phyloP scores from a whole-genome alignment of 768 basidiomycete species.

The Boletus rufocinnamomeus region DNA sequence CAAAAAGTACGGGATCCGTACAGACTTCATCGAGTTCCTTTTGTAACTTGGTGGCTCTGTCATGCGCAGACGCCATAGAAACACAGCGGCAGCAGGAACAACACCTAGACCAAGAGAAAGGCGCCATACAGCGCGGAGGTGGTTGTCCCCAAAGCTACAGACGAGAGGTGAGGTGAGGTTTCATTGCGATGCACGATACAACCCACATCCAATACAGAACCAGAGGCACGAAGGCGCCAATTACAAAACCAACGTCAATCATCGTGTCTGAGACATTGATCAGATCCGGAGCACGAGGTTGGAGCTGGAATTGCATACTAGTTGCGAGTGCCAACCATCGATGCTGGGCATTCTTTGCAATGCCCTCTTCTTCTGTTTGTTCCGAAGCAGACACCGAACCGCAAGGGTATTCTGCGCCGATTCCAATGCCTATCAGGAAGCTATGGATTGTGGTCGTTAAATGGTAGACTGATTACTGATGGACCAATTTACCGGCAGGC shows the following conservation, averaged over 20 bases:
- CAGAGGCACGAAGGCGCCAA: slow-evolving; percentile 79
- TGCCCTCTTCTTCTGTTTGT: slow-evolving; percentile 81
- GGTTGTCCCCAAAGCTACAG: slow-evolving; percentile 69
- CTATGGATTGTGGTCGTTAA: slow-evolving; percentile 37
- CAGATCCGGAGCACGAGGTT: neutral
- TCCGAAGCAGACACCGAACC: slow-evolving; percentile 89
- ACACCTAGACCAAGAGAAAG: slow-evolving; percentile 82
- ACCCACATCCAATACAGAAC: slow-evolving; percentile 87
- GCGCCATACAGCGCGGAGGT: slow-evolving; percentile 87
- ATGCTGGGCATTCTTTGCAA: slow-evolving; percentile 80
- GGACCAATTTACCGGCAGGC: slow-evolving; percentile 62
- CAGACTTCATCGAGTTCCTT: slow-evolving; percentile 77
- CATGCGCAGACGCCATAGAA: slow-evolving; percentile 87
- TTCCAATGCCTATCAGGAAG: slow-evolving; percentile 86
- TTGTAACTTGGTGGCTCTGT: slow-evolving; percentile 73
- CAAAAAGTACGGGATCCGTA: slow-evolving; percentile 73
- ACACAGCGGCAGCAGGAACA: slow-evolving; percentile 77
- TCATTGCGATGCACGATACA: neutral
- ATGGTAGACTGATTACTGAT: neutral
- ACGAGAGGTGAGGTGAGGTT: neutral
- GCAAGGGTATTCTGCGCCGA: slow-evolving; percentile 89
- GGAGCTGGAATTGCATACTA: slow-evolving; percentile 49
- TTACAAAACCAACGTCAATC: slow-evolving; percentile 85
- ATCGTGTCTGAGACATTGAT: slow-evolving; percentile 56
- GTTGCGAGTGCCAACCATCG: slow-evolving; percentile 88